A percentile compares a stretch with the other conserved stretches of the same genome.
phyloP scores from a whole-genome alignment of 345 rosid species.

The Eucalyptus tenuipes region DNA sequence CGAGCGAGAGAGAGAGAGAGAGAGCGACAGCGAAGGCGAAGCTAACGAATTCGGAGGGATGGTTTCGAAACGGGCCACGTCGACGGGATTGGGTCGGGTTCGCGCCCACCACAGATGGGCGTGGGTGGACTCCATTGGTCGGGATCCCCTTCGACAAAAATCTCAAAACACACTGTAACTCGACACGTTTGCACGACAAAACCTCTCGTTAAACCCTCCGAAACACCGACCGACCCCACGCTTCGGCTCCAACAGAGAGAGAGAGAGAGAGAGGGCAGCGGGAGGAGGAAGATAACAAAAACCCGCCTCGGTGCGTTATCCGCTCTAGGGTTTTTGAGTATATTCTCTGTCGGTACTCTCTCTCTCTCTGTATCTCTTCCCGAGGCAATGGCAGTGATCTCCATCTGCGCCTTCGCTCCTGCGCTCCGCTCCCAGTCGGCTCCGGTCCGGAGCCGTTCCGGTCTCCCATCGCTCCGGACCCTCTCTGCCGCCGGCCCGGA shows the following conservation, averaged over 20 bases:
- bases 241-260: background rate
- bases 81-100: conserved; percentile 7
- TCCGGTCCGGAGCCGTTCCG: background rate
- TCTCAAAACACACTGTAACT: background rate
- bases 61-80: conserved; percentile 26
- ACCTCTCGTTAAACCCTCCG: background rate
- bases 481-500: background rate
- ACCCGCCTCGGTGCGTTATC: background rate
- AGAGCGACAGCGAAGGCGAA: background rate
- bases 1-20: background rate
- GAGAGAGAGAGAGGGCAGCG: background rate
- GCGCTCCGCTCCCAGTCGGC: background rate
- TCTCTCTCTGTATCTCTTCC: background rate
- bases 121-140: background rate
- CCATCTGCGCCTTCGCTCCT: background rate
- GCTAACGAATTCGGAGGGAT: background rate
- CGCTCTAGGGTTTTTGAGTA: conserved; percentile 6
- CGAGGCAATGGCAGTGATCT: background rate
- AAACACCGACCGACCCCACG: background rate
- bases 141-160: background rate
- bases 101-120: conserved; percentile 21
- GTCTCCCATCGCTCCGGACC: background rate
- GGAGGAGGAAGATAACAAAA: background rate
- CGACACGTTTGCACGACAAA: background rate
- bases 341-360: background rate